Evolutionary conservation across 176 grass and related monocot species (phyloP).

Genomic region (Avena atlantica): DNA sequence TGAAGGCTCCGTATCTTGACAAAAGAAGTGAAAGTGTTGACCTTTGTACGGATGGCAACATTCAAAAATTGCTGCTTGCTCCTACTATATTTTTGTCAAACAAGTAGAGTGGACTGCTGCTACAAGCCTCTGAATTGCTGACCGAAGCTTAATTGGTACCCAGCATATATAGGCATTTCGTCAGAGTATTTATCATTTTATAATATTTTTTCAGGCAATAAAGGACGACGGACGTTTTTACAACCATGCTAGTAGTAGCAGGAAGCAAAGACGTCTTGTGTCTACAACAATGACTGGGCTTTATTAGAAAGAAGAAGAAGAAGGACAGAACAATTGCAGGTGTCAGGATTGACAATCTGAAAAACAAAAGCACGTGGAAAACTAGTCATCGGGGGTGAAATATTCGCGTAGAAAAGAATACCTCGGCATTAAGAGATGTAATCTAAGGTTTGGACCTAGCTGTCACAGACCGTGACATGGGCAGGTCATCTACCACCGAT

Average conservation of each 20-base stretch:
- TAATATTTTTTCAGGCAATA: not conserved
- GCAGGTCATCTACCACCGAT: no score
- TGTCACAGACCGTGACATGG: no score
- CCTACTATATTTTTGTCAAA: slow-evolving; percentile 17
- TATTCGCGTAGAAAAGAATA: not conserved
- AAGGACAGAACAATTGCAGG: not conserved
- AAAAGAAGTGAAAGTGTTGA: slow-evolving; percentile 22
- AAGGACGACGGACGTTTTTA: not conserved
- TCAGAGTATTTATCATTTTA: not conserved
- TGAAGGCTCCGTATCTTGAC: slow-evolving; percentile 22
- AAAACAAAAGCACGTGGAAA: not conserved
- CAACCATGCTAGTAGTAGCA: not conserved
- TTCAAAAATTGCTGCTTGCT: slow-evolving; percentile 28
- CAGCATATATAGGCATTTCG: not conserved
- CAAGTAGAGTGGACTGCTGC: slow-evolving; percentile 9
- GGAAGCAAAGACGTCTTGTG: not conserved
- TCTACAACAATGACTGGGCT: slow-evolving; percentile 13
- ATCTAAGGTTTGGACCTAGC: no score
- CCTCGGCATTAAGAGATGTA: not conserved
- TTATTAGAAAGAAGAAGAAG: not conserved
- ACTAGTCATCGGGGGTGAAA: not conserved
- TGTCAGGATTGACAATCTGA: not conserved
- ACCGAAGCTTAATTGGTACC: not conserved
- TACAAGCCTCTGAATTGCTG: slow-evolving; percentile 31
- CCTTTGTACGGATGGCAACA: not conserved